Base-by-base conservation (phyloP, 169 alveolate species). In the Plasmodium chabaudi region DNA sequence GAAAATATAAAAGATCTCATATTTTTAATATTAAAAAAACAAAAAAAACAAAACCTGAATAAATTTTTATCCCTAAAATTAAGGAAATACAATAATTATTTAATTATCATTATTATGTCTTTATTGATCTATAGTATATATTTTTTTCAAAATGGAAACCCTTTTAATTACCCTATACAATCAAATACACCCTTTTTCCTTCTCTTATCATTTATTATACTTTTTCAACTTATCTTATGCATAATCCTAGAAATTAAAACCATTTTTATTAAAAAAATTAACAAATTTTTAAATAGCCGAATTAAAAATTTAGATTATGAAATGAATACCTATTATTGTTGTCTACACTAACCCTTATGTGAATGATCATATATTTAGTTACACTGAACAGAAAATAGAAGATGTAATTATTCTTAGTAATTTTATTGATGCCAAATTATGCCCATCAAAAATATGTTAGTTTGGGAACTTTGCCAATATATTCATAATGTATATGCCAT, bases 11-110 rank as follows among this genome's bases (percentile, higher is more conserved):
- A 56, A 2, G 63, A 63, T 27, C 55, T 77, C n/a, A 77, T 59
- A 49, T 39, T 51, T 53, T 77, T 77, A 64, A 17, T 77, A 64
- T 59, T 77, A 61, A 77, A 63, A 63, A 56, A 63, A 10, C 88
- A 77, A 39, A 77, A 39, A 49, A 23, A 77, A 25, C 51, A 23
- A 53, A 77, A 63, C 25, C 57, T 57, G 23, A 53, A 77, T n/a
- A 17, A 7, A 49, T 77, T 77, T 63, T 77, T 77, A n/a, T 77
- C 53, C 65, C 65, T 77, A 46, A 77, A 77, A 77, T 23, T 77
- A 49, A 77, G 88, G 61, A 27, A 19, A 77, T 77, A 77, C 47
- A 21, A 23, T 42, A 77, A 77, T 56, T 27, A 25, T 39, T 61
- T 64, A 23, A 49, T 77, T 25, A 49, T 77, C 51, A 49, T 64